Evolutionary conservation across 2,329 filamentous ascomycete genomes (phyloP).

Genomic region (Hymenotorrendiella dingleyae): DNA sequence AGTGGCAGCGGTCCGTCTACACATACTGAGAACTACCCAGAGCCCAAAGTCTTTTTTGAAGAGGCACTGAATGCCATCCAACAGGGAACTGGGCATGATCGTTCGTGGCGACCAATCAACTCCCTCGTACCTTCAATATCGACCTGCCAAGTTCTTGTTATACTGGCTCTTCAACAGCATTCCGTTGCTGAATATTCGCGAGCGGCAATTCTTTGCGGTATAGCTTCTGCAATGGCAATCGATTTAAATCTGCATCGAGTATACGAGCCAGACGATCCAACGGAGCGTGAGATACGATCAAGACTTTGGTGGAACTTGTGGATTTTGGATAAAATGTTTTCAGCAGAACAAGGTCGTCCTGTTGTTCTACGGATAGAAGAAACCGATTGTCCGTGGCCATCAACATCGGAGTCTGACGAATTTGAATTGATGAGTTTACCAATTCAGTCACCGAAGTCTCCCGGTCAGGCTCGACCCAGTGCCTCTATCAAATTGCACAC

Average conservation of each 20-base stretch:
- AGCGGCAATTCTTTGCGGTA: conserved; percentile 24
- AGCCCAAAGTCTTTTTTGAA: conserved; percentile 21
- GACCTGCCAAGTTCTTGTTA: conserved; percentile 25
- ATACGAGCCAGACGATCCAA: conserved; percentile 18
- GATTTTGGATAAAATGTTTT: conserved; percentile 29
- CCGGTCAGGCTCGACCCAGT: conserved; percentile 10
- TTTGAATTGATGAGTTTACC: conserved; percentile 26
- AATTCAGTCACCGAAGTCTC: conserved; percentile 2
- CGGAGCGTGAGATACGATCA: conserved; percentile 24
- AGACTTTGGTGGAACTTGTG: conserved; percentile 31
- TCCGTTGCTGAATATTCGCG: conserved; percentile 27
- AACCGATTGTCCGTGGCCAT: conserved; percentile 25
- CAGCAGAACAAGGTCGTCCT: conserved; percentile 26
- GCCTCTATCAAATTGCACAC: conserved; percentile 24
- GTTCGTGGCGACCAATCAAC: conserved; percentile 13
- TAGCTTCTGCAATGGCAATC: conserved; percentile 27
- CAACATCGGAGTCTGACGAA: conserved; percentile 26
- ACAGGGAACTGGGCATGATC: conserved; percentile 4
- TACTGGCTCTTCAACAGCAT: conserved; percentile 27
- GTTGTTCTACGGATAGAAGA: conserved; percentile 25
- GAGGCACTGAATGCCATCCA: conserved; percentile 20
- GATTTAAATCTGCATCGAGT: conserved; percentile 26
- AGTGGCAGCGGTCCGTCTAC: conserved; percentile 5
- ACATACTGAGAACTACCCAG: conserved; percentile 12
- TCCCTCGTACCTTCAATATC: conserved; percentile 23